phyloP scores from a whole-genome alignment of 2,329 filamentous ascomycete genomes.

The Zymoseptoria brevis region DNA sequence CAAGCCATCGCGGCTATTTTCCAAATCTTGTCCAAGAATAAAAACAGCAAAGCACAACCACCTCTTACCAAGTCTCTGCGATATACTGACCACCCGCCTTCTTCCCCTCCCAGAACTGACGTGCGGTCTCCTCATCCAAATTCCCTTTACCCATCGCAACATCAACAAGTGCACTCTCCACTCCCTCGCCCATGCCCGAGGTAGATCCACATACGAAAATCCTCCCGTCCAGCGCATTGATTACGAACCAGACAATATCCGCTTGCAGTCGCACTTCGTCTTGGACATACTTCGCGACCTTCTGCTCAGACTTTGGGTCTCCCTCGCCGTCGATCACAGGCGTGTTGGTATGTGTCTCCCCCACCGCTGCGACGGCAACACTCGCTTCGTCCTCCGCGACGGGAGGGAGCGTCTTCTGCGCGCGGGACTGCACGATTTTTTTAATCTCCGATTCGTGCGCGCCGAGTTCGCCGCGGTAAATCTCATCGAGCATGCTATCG shows the following conservation, averaged over 20 bases:
- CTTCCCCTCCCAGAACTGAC: constrained; percentile 85
- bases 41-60: background rate
- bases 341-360: constrained; percentile 55
- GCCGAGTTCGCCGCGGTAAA: constrained; percentile 94
- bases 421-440: constrained; percentile 42
- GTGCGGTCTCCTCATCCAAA: constrained; percentile 70
- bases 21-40: background rate
- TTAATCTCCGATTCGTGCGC: constrained; percentile 62
- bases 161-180: constrained; percentile 77
- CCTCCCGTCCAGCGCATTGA: constrained; percentile 90
- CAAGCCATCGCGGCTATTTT: background rate
- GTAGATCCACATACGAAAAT: constrained; percentile 94
- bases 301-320: constrained; percentile 52
- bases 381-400: constrained; percentile 22
- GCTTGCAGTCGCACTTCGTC: constrained; percentile 88
- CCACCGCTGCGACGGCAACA: constrained; percentile 27
- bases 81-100: constrained; percentile 92
- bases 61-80: constrained; percentile 47
- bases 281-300: constrained; percentile 85
- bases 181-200: constrained; percentile 96
- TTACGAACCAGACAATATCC: constrained; percentile 96
- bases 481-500: constrained; percentile 89
- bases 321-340: constrained; percentile 35
- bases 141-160: constrained; percentile 91
- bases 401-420: constrained; percentile 17